Conservation (phyloP, 73 alveolate genomes). For the Tetrahymena malaccensis region DNA sequence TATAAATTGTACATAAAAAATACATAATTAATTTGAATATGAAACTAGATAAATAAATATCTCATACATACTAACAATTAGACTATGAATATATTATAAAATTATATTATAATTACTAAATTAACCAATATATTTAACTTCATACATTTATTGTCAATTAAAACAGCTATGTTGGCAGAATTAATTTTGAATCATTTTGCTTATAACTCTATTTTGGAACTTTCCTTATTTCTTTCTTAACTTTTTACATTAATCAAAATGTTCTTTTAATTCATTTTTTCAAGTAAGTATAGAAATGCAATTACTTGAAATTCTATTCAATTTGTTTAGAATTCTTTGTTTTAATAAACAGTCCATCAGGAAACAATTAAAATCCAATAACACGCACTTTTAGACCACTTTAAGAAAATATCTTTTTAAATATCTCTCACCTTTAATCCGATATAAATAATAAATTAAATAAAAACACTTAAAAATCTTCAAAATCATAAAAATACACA, state of each 20-base stretch:
- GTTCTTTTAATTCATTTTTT: background rate
- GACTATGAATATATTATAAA: no score
- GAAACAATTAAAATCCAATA: background rate
- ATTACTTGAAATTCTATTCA: background rate
- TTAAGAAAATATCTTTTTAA: background rate
- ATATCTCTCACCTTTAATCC: background rate
- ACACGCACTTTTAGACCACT: background rate
- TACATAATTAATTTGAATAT: no score
- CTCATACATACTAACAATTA: no score
- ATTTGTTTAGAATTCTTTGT: background rate
- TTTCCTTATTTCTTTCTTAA: background rate
- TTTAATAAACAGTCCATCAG: background rate
- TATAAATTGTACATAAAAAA: background rate
- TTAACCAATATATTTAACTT: no score
- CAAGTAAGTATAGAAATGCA: background rate
- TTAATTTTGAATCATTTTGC: background rate
- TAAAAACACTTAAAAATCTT: background rate
- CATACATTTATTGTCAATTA: background rate
- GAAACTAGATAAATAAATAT: no score
- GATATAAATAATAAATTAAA: background rate
- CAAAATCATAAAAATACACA: background rate
- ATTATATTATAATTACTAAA: no score
- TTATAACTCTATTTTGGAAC: background rate
- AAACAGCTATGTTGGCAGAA: background rate
- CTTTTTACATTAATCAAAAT: background rate